Evolutionary conservation across 352 stramenopile species (phyloP), one percentile per base, ranked within the genome.

Genomic region (Phytophthora megakarya): DNA sequence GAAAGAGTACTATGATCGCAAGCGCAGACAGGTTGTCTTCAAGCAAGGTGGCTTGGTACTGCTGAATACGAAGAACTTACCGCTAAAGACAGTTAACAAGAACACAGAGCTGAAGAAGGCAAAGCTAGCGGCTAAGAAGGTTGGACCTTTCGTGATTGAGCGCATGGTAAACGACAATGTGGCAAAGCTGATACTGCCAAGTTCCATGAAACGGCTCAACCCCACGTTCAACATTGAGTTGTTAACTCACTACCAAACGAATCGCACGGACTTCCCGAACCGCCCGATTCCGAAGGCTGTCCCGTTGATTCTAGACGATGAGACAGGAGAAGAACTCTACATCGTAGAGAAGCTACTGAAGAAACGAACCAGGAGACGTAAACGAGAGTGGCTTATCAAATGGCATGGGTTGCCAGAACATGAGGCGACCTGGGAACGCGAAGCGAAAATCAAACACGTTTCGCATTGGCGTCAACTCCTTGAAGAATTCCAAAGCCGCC

Each of bases 1-100:
- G 23, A 64, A 69, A 16, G 35, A 63, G 23, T 59, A 63, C 38
- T 69, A 63, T 22, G 46, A 70, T 49, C 16, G 26, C 12, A 65
- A 65, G 16, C 35, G 40, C 43, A 50, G 19, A 50, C n/a, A 19
- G 43, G 50, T 19, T 49, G 53, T 35, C 13, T 60, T 52, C 57
- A 25, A 43, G 45, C 25, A 52, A 22, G 45, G 35, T 16, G 55
- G 52, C 22, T 61, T 57, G 15, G 38, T 65, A 15, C 12, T 65
- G 53, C 18, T 12, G n/a, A 3, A 53, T 39, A 23, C 35, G 42
- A 33, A 46, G 18, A 38, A 2, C 52, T 53, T 39, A 61, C 52
- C 26, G 32, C 26, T 32, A n/a, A 32, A 9, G 26, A 32, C 26
- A 32, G 5, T 32, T 32, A 32, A 9, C 26, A 32, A 32, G 26